Conservation (phyloP, 2,329 filamentous ascomycete species). For the Sclerotinia minor region DNA sequence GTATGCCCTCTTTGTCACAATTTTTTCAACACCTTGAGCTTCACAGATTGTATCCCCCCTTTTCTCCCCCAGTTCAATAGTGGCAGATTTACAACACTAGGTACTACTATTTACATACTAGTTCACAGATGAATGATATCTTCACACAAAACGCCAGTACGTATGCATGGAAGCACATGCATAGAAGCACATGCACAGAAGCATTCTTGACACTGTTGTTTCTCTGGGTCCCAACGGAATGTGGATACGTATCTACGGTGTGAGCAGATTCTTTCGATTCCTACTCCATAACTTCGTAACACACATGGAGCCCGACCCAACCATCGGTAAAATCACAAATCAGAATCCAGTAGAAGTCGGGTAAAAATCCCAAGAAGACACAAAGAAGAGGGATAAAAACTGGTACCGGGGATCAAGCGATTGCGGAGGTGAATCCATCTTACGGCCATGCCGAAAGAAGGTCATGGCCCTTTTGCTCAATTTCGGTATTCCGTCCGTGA, state of each 20-base stretch:
- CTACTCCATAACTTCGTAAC: too few species aligned
- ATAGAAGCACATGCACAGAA: not conserved
- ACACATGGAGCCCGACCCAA: not conserved
- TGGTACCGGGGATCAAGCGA: conserved; percentile 13
- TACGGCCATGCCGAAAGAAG: conserved; percentile 4
- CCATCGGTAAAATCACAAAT: not conserved
- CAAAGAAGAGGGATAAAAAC: not conserved
- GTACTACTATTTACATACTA: not conserved
- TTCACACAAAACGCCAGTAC: not conserved
- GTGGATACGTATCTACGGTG: not conserved
- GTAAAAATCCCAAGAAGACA: conserved; percentile 3
- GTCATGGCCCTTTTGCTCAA: conserved; percentile 1
- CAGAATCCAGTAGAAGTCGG: not conserved
- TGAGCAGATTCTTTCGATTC: not conserved
- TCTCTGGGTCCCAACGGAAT: not conserved
- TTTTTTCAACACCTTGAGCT: not conserved
- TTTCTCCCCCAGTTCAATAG: not conserved
- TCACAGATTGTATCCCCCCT: not conserved
- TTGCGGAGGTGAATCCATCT: conserved; percentile 13
- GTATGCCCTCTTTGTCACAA: not conserved
- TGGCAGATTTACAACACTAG: not conserved
- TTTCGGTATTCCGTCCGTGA: not conserved
- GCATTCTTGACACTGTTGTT: conserved; percentile 2
- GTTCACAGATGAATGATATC: not conserved
- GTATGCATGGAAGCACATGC: not conserved